Conservation (phyloP, 306 rosid genomes). For the Rosa lucieae region DNA sequence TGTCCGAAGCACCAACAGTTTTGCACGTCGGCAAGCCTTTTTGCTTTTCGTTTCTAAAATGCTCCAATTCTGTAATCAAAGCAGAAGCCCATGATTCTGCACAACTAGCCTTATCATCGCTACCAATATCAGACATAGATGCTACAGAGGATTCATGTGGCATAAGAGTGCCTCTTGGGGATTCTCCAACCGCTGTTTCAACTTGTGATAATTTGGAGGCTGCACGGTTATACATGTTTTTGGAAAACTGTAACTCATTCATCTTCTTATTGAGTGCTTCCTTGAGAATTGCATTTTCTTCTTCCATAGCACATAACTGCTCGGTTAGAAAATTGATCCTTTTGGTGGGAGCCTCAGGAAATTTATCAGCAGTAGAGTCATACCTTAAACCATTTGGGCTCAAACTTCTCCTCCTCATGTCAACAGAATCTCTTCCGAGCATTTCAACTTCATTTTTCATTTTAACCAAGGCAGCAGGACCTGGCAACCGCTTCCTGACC, state of each 20-base stretch:
- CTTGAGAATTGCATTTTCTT: slow-evolving; percentile 66
- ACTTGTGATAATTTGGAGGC: slow-evolving; percentile 60
- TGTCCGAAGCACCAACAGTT: slow-evolving; percentile 62
- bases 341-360: slow-evolving; percentile 51
- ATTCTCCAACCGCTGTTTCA: slow-evolving; percentile 46
- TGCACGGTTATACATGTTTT: slow-evolving; percentile 58
- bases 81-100: slow-evolving; percentile 83
- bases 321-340: slow-evolving; percentile 47
- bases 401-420: slow-evolving; percentile 50
- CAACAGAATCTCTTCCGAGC: slow-evolving; percentile 62
- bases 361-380: slow-evolving; percentile 46
- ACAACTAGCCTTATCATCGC: slow-evolving; percentile 79
- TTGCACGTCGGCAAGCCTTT: slow-evolving; percentile 43
- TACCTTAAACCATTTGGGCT: slow-evolving; percentile 41
- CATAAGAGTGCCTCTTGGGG: slow-evolving; percentile 40
- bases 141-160: slow-evolving; percentile 53
- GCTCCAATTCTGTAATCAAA: slow-evolving; percentile 69
- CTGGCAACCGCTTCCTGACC: slow-evolving; percentile 81
- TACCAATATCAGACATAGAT: slow-evolving; percentile 69
- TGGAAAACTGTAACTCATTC: slow-evolving; percentile 69
- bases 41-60: slow-evolving; percentile 55
- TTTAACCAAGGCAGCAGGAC: slow-evolving; percentile 85
- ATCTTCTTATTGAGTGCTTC: slow-evolving; percentile 62
- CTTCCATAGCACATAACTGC: slow-evolving; percentile 65
- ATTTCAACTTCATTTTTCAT: slow-evolving; percentile 87